Base-by-base conservation (phyloP, 768 basidiomycete genomes). In the Chalciporus pseudorubinellus region DNA sequence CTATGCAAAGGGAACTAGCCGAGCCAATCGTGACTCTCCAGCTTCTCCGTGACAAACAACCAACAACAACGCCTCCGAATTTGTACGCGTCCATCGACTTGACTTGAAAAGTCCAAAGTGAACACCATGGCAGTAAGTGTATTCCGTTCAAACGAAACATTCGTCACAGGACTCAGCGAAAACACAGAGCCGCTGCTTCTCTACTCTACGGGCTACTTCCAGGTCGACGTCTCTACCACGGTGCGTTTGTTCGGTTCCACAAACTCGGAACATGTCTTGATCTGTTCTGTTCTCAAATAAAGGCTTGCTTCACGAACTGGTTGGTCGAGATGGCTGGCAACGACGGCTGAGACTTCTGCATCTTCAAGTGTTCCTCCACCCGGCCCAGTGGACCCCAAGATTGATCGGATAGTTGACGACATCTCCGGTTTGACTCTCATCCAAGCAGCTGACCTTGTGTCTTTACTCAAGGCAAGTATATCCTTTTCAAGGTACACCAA, bases 391-490 rank as follows among this genome's bases (percentile, higher is more conserved):
- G 83, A 93, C 67, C 81, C 91, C 19, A 82, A 78, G 60, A 79
- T 99, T 58, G 75, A 73, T 44, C 81, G 82, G 53, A 87, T 99
- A 63, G 97, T 99, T 22, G 92, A 98, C 67, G 87, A 92, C 68
- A 98, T 99, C 59, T 90, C 93, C 6, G 72, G 77, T 19, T 71
- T 98, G 59, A 92, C 94, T 18, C 77, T 98, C 49, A 75, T 99
- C 52, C 95, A 98, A 69, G 95, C 95, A 6, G 88, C 95, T 12
- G 95, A 98, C 76, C 81, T 99, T 50, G 95, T 98, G 41, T 75
- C 90, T 1, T 76, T 87, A 28, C 79, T 99, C 63, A 99, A 99
- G 82, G 95, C 89, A 59, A 63, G 75, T 13, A 11, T 13, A 53
- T 24, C 26, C 7, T 10, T 10, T 31, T 34, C 14, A 31, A 38